Conservation (phyloP, 768 basidiomycete genomes). For the Gyrodon lividus region DNA sequence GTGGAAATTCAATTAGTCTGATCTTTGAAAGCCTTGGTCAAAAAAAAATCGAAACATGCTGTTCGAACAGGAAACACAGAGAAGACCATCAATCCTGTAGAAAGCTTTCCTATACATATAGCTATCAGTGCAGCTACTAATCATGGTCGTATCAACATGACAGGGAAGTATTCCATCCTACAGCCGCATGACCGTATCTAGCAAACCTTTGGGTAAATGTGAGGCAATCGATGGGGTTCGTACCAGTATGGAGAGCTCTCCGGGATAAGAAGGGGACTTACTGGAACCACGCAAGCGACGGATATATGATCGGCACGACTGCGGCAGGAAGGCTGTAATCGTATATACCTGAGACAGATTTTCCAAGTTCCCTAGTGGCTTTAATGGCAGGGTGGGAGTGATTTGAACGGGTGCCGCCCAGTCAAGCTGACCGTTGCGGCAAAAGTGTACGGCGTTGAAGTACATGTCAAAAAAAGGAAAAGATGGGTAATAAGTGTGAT, state of each 20-base stretch:
- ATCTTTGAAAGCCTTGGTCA: too few relatives aligned
- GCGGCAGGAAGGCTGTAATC: too few relatives aligned
- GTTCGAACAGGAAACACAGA: not conserved
- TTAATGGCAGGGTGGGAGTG: not conserved
- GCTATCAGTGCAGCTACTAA: too few relatives aligned
- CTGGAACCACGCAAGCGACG: too few relatives aligned
- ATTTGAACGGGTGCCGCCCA: not conserved
- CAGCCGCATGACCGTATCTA: constrained; percentile 11
- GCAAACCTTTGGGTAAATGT: not conserved
- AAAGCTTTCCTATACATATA: too few relatives aligned
- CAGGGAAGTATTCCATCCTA: constrained; percentile 8
- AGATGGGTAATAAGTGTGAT: not conserved
- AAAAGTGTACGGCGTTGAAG: too few relatives aligned
- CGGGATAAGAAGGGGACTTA: not conserved
- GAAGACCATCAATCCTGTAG: not conserved
- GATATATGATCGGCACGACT: too few relatives aligned
- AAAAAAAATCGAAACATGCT: too few relatives aligned
- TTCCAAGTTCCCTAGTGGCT: too few relatives aligned
- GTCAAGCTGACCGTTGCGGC: not conserved
- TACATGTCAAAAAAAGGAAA: not conserved
- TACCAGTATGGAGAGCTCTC: not conserved
- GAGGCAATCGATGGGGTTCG: constrained; percentile 1
- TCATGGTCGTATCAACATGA: too few relatives aligned
- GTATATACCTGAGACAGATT: too few relatives aligned
- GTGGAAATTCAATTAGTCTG: too few relatives aligned